Percentiles rank a stretch among this genome's conserved stretches.
phyloP scores from a whole-genome alignment of 805 yeast species.

The Spathaspora sp. region DNA sequence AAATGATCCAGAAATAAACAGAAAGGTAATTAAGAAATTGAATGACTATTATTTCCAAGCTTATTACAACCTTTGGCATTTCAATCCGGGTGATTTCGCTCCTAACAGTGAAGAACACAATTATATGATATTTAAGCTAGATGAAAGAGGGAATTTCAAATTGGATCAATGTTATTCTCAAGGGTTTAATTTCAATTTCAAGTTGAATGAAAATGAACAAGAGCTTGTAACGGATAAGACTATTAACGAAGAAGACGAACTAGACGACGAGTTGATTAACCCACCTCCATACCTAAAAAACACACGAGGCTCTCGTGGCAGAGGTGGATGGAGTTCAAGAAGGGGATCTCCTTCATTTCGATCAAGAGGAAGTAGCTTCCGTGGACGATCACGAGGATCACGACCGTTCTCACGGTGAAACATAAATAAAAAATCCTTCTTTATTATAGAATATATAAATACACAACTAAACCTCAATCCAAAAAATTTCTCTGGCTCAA shows the following conservation, averaged over 20 bases:
- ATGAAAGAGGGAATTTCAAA: slow-evolving; percentile 43
- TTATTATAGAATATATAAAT: neutral
- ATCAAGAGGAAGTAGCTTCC: slow-evolving; percentile 7
- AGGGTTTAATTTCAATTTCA: slow-evolving; percentile 63
- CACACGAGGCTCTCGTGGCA: slow-evolving; percentile 2
- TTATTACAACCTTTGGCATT: slow-evolving; percentile 75
- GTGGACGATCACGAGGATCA: slow-evolving; percentile 10
- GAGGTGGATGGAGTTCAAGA: neutral
- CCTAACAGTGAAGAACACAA: slow-evolving; percentile 25
- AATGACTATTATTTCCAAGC: slow-evolving; percentile 63
- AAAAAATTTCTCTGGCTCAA: neutral
- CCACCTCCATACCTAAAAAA: neutral
- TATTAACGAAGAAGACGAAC: neutral
- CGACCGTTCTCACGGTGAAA: neutral
- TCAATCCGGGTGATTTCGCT: slow-evolving; percentile 58
- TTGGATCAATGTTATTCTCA: slow-evolving; percentile 47
- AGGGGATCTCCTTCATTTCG: slow-evolving; percentile 1
- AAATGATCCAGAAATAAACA: slow-evolving; percentile 23
- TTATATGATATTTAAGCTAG: slow-evolving; percentile 42
- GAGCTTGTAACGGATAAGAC: slow-evolving; percentile 2
- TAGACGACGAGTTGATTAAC: neutral
- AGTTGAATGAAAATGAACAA: slow-evolving; percentile 19
- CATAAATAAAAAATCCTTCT: neutral
- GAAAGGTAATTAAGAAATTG: slow-evolving; percentile 42
- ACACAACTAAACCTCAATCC: neutral